Evolutionary conservation across 2,329 filamentous ascomycete species (phyloP), one percentile per base, ranked within the genome.

Genomic region (Sclerotinia nivalis): DNA sequence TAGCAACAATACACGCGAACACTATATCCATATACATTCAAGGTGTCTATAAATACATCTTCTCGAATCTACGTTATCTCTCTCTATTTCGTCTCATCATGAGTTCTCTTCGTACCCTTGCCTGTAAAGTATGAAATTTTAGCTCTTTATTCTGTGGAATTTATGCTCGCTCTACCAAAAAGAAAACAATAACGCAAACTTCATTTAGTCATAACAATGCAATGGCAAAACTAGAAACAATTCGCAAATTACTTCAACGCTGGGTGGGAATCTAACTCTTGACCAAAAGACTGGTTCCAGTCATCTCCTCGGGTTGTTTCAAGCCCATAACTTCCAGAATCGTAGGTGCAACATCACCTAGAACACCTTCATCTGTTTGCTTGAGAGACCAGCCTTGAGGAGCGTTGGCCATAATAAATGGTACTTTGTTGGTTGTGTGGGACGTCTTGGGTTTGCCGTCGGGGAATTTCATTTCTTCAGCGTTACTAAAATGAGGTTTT

Each of bases 391-490:
- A 97, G 76, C 92, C 92, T 79, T 91, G 87, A 54, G 96, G 96
- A 12, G 94, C 94, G 80, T 98, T 99, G 80, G 94, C 93, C 94
- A 99, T 97, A 82, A 98, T 88, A 80, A 99, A 95, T 13, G 96
- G 96, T 67, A 99, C 96, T 82, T 96, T 96, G 87, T 99, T 99
- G 75, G 91, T 94, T 59, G 96, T 99, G 86, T 99, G 96, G 66
- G 92, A 95, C 12, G 96, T 99, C 88, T 99, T 99, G 77, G 96
- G 96, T 80, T 93, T 97, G 80, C 94, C 93, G 80, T 97, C 92
- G 76, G 92, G 84, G 79, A 93, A 98, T 82, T 98, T 91, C 96
- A 99, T 99, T 85, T 99, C 96, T 84, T 99, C 96, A 70, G 96
- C 96, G 79, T 99, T 99, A 78, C 72, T 80, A 69, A 71, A 72